These are phyloP conservation scores for Ogataea trehaloabstinens DNA, from an alignment of 805 yeast species.

Conservation along the genomic window DNA sequence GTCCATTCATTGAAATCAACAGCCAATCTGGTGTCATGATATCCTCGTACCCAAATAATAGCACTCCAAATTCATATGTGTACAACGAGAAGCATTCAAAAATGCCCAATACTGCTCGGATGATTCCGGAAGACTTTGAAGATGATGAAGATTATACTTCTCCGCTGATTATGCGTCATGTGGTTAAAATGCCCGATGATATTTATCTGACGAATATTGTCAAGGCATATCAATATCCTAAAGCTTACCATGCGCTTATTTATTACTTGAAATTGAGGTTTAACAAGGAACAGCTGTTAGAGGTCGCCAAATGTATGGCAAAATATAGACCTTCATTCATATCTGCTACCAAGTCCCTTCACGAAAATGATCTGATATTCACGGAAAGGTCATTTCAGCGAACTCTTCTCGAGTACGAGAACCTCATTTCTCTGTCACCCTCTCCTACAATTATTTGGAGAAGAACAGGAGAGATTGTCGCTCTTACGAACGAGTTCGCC, in stretches of 20 bases:
- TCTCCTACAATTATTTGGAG: constrained; percentile 86
- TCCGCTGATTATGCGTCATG: constrained; percentile 55
- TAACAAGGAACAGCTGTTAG: constrained; percentile 35
- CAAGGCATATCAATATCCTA: constrained; percentile 59
- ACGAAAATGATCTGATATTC: constrained; percentile 66
- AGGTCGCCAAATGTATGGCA: constrained; percentile 57
- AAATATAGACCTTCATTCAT: constrained; percentile 74
- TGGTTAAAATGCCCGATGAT: constrained; percentile 52
- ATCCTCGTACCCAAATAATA: constrained; percentile 32
- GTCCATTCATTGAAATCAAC: constrained; percentile 32
- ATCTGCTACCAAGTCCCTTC: constrained; percentile 69
- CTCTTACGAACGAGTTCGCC: constrained; percentile 71
- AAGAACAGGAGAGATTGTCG: constrained; percentile 81
- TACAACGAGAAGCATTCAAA: constrained; percentile 50
- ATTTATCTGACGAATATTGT: constrained; percentile 40
- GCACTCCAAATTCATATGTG: constrained; percentile 42
- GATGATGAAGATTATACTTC: constrained; percentile 47
- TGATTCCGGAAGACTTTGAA: constrained; percentile 39
- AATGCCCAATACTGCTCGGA: constrained; percentile 50
- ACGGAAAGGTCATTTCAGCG: constrained; percentile 59
- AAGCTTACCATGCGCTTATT: constrained; percentile 59
- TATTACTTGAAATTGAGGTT: constrained; percentile 53
- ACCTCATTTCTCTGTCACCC: constrained; percentile 55
- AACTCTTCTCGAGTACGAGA: constrained; percentile 55
- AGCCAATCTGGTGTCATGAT: constrained; percentile 27